Evolutionary conservation across 345 rosid genomes (phyloP), one percentile per base, ranked within the genome.

Genomic region (Camelina sativa): DNA sequence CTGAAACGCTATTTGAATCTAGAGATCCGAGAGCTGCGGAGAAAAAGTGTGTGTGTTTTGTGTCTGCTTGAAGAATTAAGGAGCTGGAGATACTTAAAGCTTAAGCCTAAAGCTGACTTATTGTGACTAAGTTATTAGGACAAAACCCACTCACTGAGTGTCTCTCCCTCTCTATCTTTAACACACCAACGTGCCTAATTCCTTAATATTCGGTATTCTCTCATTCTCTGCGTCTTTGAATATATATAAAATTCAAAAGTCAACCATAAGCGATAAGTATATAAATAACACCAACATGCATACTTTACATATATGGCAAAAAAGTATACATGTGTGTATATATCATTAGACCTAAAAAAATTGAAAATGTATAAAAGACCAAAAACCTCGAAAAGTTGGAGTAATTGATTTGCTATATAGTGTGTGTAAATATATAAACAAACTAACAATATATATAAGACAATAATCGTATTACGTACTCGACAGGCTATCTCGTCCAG

Each of bases 1-100:
- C 59, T 57, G 13, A 28, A 41, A 65, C 57, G 43, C 10, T 70
- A 76, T 63, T 41, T 71, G 72, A 47, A 16, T 8, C 6, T 10
- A 75, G 73, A 77, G 81, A 78, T 78, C 76, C 73, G 73, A 65
- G 77, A 78, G 76, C 32, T 77, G 54, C 76, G 76, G 76, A 22
- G 57, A 8, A 48, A 65, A 65, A 58, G 50, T 23, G 75, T 54
- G 75, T 54, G 65, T 22, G 17, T 19, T 1, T 65, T 71, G 76
- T 71, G 76, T 77, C 58, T 41, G 16, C 58, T 65, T 66, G 57
- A 66, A 77, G 81, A 34, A 77, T 61, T 37, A 63, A 65, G 37
- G 56, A 66, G 73, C 77, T 77, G 69, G 67, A 65, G 50, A 72
- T 41, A 52, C 81, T 77, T 77, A 13, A 59, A 72, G 65, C 34